Percentiles rank a stretch among this genome's conserved stretches.
phyloP scores from a whole-genome alignment of 2,329 filamentous ascomycete species.

The Onygena corvina region DNA sequence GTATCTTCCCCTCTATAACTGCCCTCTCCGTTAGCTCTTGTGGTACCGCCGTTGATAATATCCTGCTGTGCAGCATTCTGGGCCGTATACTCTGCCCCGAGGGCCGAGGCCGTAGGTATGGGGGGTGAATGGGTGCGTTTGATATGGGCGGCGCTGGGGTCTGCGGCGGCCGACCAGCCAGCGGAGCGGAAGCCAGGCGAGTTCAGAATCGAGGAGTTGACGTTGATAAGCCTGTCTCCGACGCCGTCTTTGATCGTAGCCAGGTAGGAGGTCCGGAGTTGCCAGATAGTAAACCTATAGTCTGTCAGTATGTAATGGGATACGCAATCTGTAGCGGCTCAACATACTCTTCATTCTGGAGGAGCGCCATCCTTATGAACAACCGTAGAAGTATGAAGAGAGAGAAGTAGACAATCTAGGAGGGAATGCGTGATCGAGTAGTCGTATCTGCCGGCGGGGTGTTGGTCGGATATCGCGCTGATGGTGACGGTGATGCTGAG shows the following conservation, averaged over 20 bases:
- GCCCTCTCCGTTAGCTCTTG: slow-evolving; percentile 21
- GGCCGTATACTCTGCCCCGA: slow-evolving; percentile 30
- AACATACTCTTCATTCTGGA: slow-evolving; percentile 42
- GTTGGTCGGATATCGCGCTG: not conserved
- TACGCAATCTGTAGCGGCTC: not conserved
- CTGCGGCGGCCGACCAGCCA: slow-evolving; percentile 42
- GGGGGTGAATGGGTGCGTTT: slow-evolving; percentile 56
- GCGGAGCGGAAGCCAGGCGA: slow-evolving; percentile 53
- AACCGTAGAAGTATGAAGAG: not conserved
- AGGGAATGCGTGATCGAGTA: not conserved
- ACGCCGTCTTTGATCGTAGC: slow-evolving; percentile 53
- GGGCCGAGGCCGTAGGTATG: slow-evolving; percentile 47
- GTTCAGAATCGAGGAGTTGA: slow-evolving; percentile 52
- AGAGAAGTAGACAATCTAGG: not conserved
- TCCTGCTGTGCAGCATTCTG: slow-evolving; percentile 48
- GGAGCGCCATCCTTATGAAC: slow-evolving; percentile 32
- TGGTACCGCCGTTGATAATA: not conserved
- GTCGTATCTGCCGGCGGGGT: not conserved
- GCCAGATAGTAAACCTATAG: slow-evolving; percentile 51
- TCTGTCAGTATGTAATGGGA: not conserved
- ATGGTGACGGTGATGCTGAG: not conserved
- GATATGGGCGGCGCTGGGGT: slow-evolving; percentile 41
- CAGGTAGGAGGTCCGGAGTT: slow-evolving; percentile 53
- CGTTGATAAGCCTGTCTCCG: slow-evolving; percentile 52
- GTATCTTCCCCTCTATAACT: slow-evolving; percentile 18